A percentile compares a stretch with the other conserved stretches of the same genome.
Conservation (phyloP, 1,284 basidiomycete species). For the Boletus hoseneyae region DNA sequence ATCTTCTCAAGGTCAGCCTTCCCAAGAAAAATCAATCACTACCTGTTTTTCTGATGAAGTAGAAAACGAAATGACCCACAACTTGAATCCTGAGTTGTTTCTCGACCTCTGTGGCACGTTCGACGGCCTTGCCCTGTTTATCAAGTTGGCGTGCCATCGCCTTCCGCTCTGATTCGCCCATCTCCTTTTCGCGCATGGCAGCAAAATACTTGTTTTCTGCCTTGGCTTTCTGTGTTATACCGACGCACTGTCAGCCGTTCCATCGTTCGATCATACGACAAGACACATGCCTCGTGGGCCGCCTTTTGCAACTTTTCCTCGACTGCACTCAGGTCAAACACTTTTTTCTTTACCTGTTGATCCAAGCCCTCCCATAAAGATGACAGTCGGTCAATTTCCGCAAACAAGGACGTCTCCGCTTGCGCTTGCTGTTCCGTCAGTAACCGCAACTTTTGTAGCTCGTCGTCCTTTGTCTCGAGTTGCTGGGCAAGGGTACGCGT, state of each 20-base stretch:
- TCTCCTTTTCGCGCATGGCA: conserved; percentile 88
- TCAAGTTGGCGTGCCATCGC: conserved; percentile 63
- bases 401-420: conserved; percentile 76
- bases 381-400: conserved; percentile 85
- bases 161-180: conserved; percentile 75
- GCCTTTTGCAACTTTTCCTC: conserved; percentile 75
- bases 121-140: conserved; percentile 77
- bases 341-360: conserved; percentile 78
- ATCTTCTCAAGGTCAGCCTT: conserved; percentile 53
- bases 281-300: conserved; percentile 53
- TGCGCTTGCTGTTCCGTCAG: conserved; percentile 52
- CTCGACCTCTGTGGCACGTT: conserved; percentile 67
- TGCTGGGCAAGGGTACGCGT: conserved; percentile 47
- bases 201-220: conserved; percentile 94
- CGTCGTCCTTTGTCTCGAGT: conserved; percentile 62
- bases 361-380: conserved; percentile 88
- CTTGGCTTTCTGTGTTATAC: conserved; percentile 71
- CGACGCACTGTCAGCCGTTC: background rate
- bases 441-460: conserved; percentile 56
- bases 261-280: accelerated
- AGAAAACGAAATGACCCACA: conserved; percentile 36
- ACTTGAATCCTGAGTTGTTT: conserved; percentile 55
- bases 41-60: background rate
- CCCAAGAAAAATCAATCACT: background rate
- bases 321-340: conserved; percentile 73